Base-by-base conservation (phyloP, 805 yeast genomes). In the Candida corydali region DNA sequence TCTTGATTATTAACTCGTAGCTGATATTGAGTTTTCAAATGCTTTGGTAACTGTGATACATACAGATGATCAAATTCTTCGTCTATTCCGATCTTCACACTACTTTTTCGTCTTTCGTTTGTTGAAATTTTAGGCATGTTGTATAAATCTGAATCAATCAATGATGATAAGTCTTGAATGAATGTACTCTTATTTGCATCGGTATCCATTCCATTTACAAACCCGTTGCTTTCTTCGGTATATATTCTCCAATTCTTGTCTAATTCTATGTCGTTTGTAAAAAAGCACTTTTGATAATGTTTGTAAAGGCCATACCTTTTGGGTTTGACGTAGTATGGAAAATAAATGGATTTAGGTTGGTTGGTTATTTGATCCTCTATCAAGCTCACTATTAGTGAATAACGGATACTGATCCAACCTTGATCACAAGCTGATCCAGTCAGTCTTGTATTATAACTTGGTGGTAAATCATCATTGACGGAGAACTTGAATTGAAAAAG, bases 371-470 rank as follows among this genome's bases (percentile, higher is more conserved):
- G 18, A 20, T 47, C 46, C 17, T 50, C 50, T 43, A 48, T 51
- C 12, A 62, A 43, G 3, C 69, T 69, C 14, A 66, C 54, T 8
- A 64, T 52, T 32, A 66, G 43, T 43, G 59, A 55, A 47, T 67
- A 66, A 24, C 51, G 51, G 7, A 67, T 58, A 36, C 69, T 61
- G 2, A 63, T 46, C 38, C 54, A 51, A 2, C 71, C 72, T 32
- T 58, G 68, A 27, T 66, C 71, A 23, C 69, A 54, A 3, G 54
- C 52, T 1, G 59, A 48, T 0, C 70, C 69, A 0, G 71, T 61
- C 70, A 63, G 69, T 11, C 51, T 48, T 6, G 65, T 45, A 43
- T 67, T 67, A 46, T 67, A 67, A 10, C 64, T 55, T 0, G 73
- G 73, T 6, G 73, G 70, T 22, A 58, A 43, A 11, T 45, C 44